Evolutionary conservation across 176 grass and related monocot genomes (phyloP), one percentile per base, ranked within the genome.

Genomic region (Phyllostachys edulis): DNA sequence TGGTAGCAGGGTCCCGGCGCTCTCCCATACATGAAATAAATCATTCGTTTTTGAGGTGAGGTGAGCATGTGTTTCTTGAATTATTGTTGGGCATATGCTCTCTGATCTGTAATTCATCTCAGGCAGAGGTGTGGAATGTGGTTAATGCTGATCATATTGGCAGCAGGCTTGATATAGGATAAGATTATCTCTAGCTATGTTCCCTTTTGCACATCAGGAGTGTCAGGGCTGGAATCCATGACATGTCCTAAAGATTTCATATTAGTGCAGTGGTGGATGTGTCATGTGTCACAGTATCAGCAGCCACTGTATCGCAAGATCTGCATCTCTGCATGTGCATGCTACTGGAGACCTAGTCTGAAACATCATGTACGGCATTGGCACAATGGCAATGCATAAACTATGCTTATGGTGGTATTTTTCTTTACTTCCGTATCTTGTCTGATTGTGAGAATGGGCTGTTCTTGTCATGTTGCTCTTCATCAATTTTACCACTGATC

Each of bases 31-130:
- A 16, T 52, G 42, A 68, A 52, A 29, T 86, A 17, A 89, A 78
- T 78, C 42, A 2, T 15, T 57, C 16, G 34, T 23, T 62, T 80
- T 69, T 32, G 7, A 41, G 71, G 17, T 26, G 50, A 21, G 46
- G 17, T 4, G 71, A 2, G 18, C 47, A n/a, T 73, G 61, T 67
- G 54, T 44, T 76, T 11, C 66, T 39, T 75, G 69, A 57, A 70
- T 78, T 82, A 76, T 78, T 78, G 83, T 46, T 59, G 50, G 36
- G 20, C 67, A 67, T 66, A 64, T 90, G 83, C 29, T 76, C 15
- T 41, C 11, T 85, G 66, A 67, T 82, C 66, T 86, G 73, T 61
- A 71, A 40, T 82, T 71, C 65, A 29, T 16, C 54, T 72, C n/a
- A 10, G 16, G 71, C 16, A 55, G 71, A 51, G 34, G 6, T 29